Evolutionary conservation across 768 basidiomycete species (phyloP).

Genomic region (Trametes elegans): DNA sequence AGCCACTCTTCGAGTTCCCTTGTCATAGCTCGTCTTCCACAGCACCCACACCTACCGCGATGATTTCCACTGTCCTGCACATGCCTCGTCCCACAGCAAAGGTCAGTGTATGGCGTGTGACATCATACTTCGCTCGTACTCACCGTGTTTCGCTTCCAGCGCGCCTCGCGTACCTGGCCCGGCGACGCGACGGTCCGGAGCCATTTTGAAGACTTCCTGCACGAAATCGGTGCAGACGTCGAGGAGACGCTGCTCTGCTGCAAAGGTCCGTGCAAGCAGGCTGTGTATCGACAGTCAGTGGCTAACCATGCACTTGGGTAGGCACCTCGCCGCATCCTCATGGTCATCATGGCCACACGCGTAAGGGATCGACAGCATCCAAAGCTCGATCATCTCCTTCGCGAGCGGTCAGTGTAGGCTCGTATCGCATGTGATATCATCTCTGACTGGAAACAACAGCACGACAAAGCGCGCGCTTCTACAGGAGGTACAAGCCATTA

Average conservation of each 20-base stretch:
- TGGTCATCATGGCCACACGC: constrained; percentile 8
- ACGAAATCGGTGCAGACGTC: constrained; percentile 10
- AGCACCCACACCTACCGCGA: not conserved
- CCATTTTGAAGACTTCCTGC: constrained; percentile 21
- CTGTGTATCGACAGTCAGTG: too few relatives aligned
- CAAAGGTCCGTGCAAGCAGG: too few relatives aligned
- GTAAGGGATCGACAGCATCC: not conserved
- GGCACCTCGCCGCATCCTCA: constrained; percentile 14
- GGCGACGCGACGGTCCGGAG: constrained; percentile 4
- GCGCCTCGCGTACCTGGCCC: constrained; percentile 20
- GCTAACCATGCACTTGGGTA: not conserved
- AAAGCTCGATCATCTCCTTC: constrained; percentile 9
- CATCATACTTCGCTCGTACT: not conserved
- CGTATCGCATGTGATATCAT: not conserved
- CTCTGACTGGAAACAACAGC: not conserved
- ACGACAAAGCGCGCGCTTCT: constrained; percentile 6
- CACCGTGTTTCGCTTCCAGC: not conserved
- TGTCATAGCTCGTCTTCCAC: not conserved
- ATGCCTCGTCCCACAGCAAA: constrained; percentile 15
- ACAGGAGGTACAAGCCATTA: not conserved
- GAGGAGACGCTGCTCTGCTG: constrained; percentile 12
- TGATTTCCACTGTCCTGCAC: constrained; percentile 7
- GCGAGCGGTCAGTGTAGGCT: constrained; percentile 5
- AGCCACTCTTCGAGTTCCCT: not conserved
- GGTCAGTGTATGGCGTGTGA: constrained; percentile 12